Percentiles rank a stretch among this genome's conserved stretches.
Conservation (phyloP, 2,329 filamentous ascomycete genomes). For the Juglanconis oblonga region DNA sequence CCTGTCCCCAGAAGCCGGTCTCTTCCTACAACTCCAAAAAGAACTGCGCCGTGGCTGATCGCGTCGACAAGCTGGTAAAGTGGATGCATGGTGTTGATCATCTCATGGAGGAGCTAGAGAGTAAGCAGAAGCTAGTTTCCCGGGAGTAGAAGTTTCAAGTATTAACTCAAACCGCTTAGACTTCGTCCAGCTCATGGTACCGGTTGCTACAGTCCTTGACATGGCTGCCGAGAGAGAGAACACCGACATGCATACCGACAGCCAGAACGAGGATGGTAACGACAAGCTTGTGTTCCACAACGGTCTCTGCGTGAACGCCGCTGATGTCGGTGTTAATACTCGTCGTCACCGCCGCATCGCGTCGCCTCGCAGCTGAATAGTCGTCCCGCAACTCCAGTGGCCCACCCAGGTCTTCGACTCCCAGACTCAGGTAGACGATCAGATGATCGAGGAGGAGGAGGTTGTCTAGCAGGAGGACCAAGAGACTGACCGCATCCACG, state of each 20-base stretch:
- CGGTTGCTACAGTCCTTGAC: not conserved
- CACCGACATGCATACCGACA: not conserved
- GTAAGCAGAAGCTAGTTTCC: not conserved
- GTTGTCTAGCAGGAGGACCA: too few relatives aligned
- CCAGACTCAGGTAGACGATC: too few relatives aligned
- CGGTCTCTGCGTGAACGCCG: not conserved
- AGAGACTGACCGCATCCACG: too few relatives aligned
- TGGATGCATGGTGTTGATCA: not conserved
- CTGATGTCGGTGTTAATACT: not conserved
- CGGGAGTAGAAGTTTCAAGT: not conserved
- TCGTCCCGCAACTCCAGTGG: too few relatives aligned
- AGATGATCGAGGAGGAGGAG: too few relatives aligned
- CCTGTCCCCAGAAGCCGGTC: not conserved
- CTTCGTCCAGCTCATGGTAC: not conserved
- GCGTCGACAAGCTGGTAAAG: not conserved
- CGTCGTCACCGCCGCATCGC: too few relatives aligned
- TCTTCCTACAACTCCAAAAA: not conserved
- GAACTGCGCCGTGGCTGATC: not conserved
- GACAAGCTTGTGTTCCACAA: not conserved
- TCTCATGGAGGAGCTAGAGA: not conserved
- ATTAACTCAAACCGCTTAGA: not conserved
- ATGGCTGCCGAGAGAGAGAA: not conserved
- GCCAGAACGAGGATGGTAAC: not conserved
- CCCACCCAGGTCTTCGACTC: too few relatives aligned
- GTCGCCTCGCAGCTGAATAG: too few relatives aligned